These are phyloP conservation scores for Ophiostoma novo-ulmi DNA, from an alignment of 2,329 filamentous ascomycete genomes.

Conservation along the genomic window DNA sequence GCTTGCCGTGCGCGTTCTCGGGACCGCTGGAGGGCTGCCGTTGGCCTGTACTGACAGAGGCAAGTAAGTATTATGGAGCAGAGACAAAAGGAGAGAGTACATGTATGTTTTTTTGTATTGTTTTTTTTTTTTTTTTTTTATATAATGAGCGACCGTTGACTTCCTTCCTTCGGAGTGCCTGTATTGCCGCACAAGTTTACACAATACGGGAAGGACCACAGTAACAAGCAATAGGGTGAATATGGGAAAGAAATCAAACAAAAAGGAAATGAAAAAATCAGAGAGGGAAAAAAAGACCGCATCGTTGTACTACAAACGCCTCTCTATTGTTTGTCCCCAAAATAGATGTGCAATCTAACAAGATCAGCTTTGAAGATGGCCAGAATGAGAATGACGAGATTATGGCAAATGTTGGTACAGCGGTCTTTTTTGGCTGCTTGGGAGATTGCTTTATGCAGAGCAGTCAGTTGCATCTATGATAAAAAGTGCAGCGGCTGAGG, in stretches of 20 bases:
- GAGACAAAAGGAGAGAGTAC: no score
- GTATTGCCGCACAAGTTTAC: neutral
- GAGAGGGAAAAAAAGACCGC: neutral
- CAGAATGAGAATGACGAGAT: neutral
- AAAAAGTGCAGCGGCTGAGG: slow-evolving; percentile 3
- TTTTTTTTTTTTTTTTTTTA: neutral
- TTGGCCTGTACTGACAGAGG: neutral
- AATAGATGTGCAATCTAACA: slow-evolving; percentile 1
- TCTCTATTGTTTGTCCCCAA: neutral
- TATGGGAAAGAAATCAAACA: neutral
- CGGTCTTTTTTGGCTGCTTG: neutral
- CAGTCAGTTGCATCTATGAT: neutral
- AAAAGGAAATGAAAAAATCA: neutral
- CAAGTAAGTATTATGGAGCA: no score
- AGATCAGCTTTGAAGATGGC: neutral
- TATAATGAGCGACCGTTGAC: slow-evolving; percentile 3
- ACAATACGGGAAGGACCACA: slow-evolving; percentile 3
- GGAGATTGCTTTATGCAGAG: slow-evolving; percentile 7
- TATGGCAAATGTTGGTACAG: neutral
- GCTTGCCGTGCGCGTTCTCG: slow-evolving; percentile 18
- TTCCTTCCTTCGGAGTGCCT: neutral
- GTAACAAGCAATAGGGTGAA: neutral
- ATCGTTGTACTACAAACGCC: neutral
- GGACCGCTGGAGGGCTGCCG: slow-evolving; percentile 19
- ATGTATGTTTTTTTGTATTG: neutral